These are phyloP conservation scores for Pseudotulostoma volvatum DNA, from an alignment of 495 filamentous ascomycete genomes.

Conservation along the genomic window DNA sequence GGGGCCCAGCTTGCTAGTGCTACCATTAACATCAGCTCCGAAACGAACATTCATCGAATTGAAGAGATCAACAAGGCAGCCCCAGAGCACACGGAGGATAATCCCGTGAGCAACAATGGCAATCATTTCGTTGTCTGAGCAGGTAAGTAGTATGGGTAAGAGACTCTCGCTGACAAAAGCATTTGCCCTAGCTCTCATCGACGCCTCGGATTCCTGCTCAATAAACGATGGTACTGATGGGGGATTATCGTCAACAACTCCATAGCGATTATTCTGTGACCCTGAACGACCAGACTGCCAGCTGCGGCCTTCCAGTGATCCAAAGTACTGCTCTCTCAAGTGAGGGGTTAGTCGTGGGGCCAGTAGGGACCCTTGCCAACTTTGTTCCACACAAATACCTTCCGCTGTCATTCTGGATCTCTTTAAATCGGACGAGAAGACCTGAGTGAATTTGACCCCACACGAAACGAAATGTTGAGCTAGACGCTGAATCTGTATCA, in stretches of 20 bases:
- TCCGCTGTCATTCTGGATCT: conserved; percentile 48
- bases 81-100: conserved; percentile 52
- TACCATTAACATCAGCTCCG: conserved; percentile 9
- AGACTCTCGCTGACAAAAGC: conserved; percentile 47
- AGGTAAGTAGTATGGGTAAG: conserved; percentile 31
- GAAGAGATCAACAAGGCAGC: conserved; percentile 39
- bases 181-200: conserved; percentile 45
- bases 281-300: no score
- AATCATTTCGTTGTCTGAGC: conserved; percentile 22
- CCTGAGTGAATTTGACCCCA: conserved; percentile 32
- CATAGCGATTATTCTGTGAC: no score
- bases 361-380: background rate
- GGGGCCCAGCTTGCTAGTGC: conserved; percentile 8
- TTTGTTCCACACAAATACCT: conserved; percentile 11
- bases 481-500: conserved; percentile 53
- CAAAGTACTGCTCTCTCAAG: conserved; percentile 16
- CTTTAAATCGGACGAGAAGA: conserved; percentile 69
- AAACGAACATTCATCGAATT: conserved; percentile 21
- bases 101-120: conserved; percentile 70
- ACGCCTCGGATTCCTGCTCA: conserved; percentile 32
- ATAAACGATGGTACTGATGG: no score
- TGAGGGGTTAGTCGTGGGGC: conserved; percentile 2
- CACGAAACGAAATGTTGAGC: conserved; percentile 19
- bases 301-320: conserved; percentile 11
- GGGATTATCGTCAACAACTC: no score